Conservation (phyloP, 2,329 filamentous ascomycete genomes). For the Truncatella angustata region DNA sequence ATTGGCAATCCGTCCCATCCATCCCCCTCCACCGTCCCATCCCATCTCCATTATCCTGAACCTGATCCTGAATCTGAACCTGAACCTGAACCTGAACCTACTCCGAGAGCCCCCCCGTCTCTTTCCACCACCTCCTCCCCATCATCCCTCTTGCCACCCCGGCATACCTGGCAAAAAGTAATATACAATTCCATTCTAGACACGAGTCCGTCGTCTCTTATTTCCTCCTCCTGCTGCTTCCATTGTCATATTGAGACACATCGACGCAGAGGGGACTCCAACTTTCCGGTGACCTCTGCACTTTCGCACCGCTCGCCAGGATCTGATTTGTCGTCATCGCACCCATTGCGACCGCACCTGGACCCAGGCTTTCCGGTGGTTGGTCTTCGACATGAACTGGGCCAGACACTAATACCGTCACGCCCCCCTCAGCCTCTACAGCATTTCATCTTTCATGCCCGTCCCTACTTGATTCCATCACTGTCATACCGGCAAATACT, state of each 20-base stretch:
- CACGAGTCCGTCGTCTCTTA: no score
- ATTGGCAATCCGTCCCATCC: conserved; percentile 10
- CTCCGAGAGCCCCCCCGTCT: not conserved
- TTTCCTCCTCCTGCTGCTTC: no score
- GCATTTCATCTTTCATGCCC: not conserved
- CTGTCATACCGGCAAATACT: not conserved
- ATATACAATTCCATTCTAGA: no score
- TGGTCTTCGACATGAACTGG: conserved; percentile 18
- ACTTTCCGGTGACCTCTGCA: no score
- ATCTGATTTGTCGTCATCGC: conserved; percentile 2
- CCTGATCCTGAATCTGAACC: no score
- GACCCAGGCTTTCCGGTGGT: conserved; percentile 23
- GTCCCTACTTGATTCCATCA: not conserved
- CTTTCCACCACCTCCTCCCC: no score
- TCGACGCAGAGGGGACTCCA: no score
- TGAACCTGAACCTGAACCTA: not conserved
- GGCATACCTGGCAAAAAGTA: no score
- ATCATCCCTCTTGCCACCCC: no score
- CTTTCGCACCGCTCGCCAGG: not conserved
- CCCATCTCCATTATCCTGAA: not conserved
- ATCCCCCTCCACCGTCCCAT: not conserved
- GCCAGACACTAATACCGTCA: not conserved
- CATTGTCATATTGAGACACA: no score
- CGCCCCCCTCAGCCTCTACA: not conserved
- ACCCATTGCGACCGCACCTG: conserved; percentile 14